Evolutionary conservation across 2,329 filamentous ascomycete species (phyloP), one percentile per base, ranked within the genome.

Genomic region (Incumbomyces delicatus): DNA sequence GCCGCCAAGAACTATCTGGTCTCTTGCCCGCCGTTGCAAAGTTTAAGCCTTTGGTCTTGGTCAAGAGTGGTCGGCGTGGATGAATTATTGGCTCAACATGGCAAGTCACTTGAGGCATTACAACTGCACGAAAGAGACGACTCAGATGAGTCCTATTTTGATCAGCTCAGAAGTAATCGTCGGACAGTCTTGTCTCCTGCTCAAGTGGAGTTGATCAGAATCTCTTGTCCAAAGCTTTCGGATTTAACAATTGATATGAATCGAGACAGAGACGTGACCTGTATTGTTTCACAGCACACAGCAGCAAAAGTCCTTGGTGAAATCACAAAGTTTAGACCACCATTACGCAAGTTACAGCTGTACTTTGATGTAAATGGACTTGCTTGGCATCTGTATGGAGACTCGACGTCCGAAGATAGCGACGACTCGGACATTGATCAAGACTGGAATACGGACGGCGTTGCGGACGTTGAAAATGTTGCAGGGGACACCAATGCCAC

Each of bases 341-440:
- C 12, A 3, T 33, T 42, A 12, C 40, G 30, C 17, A 42, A 33
- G 29, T 14, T 42, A 16, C 40, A 42, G 40, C 18, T 50, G 7
- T 50, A 47, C 43, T 47, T 50, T 34, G 37, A 44, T 30, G 29
- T 32, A 5, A 31, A 43, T 39, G 44, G 48, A n/a, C 33, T 50
- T 16, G 22, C 37, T 4, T 7, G 2, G 14, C 8, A 13, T n/a
- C 8, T 41, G 11, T 30, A 41, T 27, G 38, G 17, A 29, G 8
- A 27, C 12, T 13, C 8, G 18, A 22, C 7, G 12, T 27, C 4
- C 11, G 13, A 35, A n/a, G 33, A 35, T n/a, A 6, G 13, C 4
- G 33, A 35, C 33, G 16, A 8, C n/a, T 32, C 31, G 31, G 31
- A 32, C 31, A n/a, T 10, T 10, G 31, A 32, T 32, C 31, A 32